Conservation (phyloP, 148 eudicot species). For the Camellia sinensis region DNA sequence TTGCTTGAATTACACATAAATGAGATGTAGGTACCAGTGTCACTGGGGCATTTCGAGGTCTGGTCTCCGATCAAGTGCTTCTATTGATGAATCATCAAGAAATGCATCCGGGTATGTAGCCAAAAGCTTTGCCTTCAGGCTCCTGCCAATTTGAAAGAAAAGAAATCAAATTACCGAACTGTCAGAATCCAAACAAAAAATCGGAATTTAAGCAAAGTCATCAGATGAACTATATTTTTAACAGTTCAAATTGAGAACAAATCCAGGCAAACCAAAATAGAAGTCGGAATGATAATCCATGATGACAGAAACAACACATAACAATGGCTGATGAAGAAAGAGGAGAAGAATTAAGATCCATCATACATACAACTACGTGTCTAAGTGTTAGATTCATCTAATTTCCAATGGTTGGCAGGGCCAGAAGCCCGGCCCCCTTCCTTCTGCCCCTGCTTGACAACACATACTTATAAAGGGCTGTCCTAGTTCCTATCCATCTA, state of each 20-base stretch:
- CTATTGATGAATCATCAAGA: constrained; percentile 54
- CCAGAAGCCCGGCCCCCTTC: no score
- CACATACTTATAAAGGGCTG: no score
- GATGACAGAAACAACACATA: not conserved
- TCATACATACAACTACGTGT: no score
- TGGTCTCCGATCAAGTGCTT: constrained; percentile 70
- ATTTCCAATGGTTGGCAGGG: not conserved
- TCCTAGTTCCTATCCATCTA: no score
- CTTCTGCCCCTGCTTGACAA: no score
- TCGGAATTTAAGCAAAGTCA: not conserved
- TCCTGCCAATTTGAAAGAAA: constrained; percentile 34
- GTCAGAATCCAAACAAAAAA: not conserved
- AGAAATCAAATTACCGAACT: constrained; percentile 5
- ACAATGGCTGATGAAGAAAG: not conserved
- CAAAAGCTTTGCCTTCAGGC: constrained; percentile 66
- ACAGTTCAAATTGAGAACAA: not conserved
- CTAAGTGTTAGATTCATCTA: no score
- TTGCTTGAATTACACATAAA: not conserved
- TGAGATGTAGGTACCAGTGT: not conserved
- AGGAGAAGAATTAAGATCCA: not conserved
- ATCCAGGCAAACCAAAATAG: not conserved
- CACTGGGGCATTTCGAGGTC: constrained; percentile 69
- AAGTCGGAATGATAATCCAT: not conserved
- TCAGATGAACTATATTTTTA: not conserved
- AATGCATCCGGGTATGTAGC: constrained; percentile 93